These are phyloP conservation scores for Hyphopichia homilentoma DNA, from an alignment of 805 yeast genomes.

Conservation along the genomic window DNA sequence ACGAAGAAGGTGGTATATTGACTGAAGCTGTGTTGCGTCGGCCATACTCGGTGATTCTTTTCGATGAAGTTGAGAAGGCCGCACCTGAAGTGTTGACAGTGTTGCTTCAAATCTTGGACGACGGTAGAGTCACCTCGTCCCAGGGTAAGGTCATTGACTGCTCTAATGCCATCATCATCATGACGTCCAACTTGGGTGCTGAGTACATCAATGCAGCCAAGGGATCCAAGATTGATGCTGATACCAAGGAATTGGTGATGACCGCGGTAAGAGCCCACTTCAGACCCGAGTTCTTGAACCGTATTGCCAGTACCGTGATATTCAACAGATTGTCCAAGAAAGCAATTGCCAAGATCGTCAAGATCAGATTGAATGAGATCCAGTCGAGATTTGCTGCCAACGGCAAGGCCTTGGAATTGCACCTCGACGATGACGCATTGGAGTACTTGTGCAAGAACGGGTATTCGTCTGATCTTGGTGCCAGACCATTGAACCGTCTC, in stretches of 20 bases:
- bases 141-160: conserved; percentile 93
- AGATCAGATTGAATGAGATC: conserved; percentile 78
- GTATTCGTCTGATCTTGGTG: conserved; percentile 91
- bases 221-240: conserved; percentile 60
- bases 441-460: conserved; percentile 83
- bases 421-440: conserved; percentile 71
- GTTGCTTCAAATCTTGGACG: conserved; percentile 87
- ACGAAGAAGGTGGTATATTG: conserved; percentile 94
- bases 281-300: conserved; percentile 95
- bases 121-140: conserved; percentile 92
- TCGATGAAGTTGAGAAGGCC: conserved; percentile 98
- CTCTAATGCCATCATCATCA: conserved; percentile 85
- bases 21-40: conserved; percentile 88
- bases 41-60: conserved; percentile 93
- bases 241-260: conserved; percentile 78
- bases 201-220: conserved; percentile 71
- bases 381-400: conserved; percentile 80
- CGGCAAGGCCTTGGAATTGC: conserved; percentile 72
- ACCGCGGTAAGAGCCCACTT: conserved; percentile 80
- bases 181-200: conserved; percentile 98
- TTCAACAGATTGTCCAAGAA: conserved; percentile 90
- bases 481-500: conserved; percentile 90
- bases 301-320: conserved; percentile 89
- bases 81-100: conserved; percentile 96
- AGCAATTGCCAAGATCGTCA: conserved; percentile 89